These are phyloP conservation scores for Podaxis sp. DNA, from an alignment of 768 basidiomycete species.

Conservation along the genomic window DNA sequence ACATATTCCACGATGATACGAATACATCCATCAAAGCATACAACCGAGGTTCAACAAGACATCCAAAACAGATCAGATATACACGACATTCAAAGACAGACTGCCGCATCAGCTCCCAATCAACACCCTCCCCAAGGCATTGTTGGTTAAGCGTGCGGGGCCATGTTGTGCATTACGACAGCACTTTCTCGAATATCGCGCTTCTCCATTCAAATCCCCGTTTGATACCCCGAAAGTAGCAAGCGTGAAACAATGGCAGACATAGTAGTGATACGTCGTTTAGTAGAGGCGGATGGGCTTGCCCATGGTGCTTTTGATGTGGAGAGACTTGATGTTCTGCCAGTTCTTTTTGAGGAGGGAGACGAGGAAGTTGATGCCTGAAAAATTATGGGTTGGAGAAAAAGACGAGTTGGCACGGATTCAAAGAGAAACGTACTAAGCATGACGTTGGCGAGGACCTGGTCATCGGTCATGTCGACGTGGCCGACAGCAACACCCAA, in stretches of 20 bases:
- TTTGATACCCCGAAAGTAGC: slow-evolving; percentile 1
- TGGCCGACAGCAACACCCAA: slow-evolving; percentile 98
- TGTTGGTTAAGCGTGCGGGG: slow-evolving; percentile 99
- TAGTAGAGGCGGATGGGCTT: slow-evolving; percentile 95
- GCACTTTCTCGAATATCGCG: slow-evolving; percentile 20
- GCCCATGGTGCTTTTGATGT: slow-evolving; percentile 99
- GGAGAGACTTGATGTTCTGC: slow-evolving; percentile 98
- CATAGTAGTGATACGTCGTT: slow-evolving; percentile 14
- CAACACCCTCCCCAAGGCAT: slow-evolving; percentile 64
- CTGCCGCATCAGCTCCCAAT: slow-evolving; percentile 81
- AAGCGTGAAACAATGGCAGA: not conserved
- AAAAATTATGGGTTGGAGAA: not conserved
- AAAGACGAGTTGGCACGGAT: not conserved
- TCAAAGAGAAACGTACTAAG: slow-evolving; percentile 52
- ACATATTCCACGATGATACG: not conserved
- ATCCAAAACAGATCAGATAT: not conserved
- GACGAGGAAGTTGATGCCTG: slow-evolving; percentile 99
- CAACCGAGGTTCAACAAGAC: not conserved
- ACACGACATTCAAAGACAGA: slow-evolving; percentile 6
- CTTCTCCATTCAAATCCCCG: slow-evolving; percentile 13
- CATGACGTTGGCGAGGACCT: slow-evolving; percentile 97
- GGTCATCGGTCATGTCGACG: slow-evolving; percentile 96
- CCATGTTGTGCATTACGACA: slow-evolving; percentile 84
- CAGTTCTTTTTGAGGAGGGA: slow-evolving; percentile 99
- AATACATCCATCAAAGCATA: slow-evolving; percentile 3